Conservation (phyloP, 2,329 filamentous ascomycete species). For the Blumeria hordei region DNA sequence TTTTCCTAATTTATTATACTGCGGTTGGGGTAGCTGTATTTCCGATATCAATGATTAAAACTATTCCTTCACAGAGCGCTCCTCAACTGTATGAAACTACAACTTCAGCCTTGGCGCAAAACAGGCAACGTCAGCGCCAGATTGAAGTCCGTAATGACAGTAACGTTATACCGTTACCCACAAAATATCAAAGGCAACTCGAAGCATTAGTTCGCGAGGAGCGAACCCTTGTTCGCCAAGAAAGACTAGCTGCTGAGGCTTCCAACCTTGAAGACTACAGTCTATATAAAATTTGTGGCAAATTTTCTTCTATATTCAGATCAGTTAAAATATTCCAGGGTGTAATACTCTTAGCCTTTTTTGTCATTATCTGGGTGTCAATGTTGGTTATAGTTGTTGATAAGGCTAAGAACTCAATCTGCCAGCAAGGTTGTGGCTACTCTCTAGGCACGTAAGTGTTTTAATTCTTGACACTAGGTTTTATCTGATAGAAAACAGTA, state of each 20-base stretch:
- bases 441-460: slow-evolving; percentile 36
- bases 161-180: slow-evolving; percentile 46
- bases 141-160: slow-evolving; percentile 68
- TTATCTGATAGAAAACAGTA: slow-evolving; percentile 20
- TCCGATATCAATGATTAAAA: slow-evolving; percentile 78
- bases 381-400: slow-evolving; percentile 94
- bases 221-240: slow-evolving; percentile 69
- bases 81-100: slow-evolving; percentile 57
- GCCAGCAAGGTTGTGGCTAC: slow-evolving; percentile 77
- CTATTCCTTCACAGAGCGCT: slow-evolving; percentile 63
- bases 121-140: slow-evolving; percentile 77
- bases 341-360: slow-evolving; percentile 47
- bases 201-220: slow-evolving; percentile 76
- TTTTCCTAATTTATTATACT: slow-evolving; percentile 76
- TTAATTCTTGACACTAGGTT: background rate
- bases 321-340: slow-evolving; percentile 77
- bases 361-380: slow-evolving; percentile 58
- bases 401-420: slow-evolving; percentile 87
- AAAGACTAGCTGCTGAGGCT: slow-evolving; percentile 65
- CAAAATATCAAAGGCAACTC: slow-evolving; percentile 72
- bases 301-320: slow-evolving; percentile 56
- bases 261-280: slow-evolving; percentile 53
- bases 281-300: slow-evolving; percentile 55
- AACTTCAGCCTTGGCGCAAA: slow-evolving; percentile 57
- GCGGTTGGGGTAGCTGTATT: slow-evolving; percentile 70